phyloP scores from a whole-genome alignment of 306 rosid species.

The Heteromeles arbutifolia region DNA sequence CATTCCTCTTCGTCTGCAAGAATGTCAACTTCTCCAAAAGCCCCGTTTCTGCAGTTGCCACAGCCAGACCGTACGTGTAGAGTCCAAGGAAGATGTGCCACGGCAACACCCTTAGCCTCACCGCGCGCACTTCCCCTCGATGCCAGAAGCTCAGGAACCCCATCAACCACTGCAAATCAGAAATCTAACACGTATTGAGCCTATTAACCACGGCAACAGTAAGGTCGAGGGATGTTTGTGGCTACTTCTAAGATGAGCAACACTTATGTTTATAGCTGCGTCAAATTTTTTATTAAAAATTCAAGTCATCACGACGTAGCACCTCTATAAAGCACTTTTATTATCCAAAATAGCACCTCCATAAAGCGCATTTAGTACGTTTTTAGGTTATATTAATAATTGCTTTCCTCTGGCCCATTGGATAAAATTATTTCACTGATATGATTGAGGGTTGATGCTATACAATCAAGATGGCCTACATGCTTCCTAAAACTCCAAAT shows the following conservation, averaged over 20 bases:
- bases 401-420: background rate
- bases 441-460: background rate
- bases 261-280: too few relatives aligned
- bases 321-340: too few relatives aligned
- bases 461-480: background rate
- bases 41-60: constrained; percentile 89
- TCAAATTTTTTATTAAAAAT: too few relatives aligned
- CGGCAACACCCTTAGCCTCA: constrained; percentile 55
- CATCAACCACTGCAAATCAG: constrained; percentile 58
- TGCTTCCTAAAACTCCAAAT: background rate
- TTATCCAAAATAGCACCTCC: too few relatives aligned
- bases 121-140: constrained; percentile 52
- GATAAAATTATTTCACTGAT: background rate
- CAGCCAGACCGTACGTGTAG: constrained; percentile 69
- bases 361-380: too few relatives aligned
- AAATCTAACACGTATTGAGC: too few relatives aligned
- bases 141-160: constrained; percentile 95
- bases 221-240: too few relatives aligned
- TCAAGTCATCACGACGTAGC: too few relatives aligned
- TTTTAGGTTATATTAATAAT: too few relatives aligned
- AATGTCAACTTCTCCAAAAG: constrained; percentile 75
- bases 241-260: too few relatives aligned
- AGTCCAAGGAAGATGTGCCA: constrained; percentile 87
- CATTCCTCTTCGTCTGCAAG: constrained; percentile 57
- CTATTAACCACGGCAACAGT: too few relatives aligned